These are phyloP conservation scores for Emergomyces africanus DNA, from an alignment of 2,329 filamentous ascomycete species.

Conservation along the genomic window DNA sequence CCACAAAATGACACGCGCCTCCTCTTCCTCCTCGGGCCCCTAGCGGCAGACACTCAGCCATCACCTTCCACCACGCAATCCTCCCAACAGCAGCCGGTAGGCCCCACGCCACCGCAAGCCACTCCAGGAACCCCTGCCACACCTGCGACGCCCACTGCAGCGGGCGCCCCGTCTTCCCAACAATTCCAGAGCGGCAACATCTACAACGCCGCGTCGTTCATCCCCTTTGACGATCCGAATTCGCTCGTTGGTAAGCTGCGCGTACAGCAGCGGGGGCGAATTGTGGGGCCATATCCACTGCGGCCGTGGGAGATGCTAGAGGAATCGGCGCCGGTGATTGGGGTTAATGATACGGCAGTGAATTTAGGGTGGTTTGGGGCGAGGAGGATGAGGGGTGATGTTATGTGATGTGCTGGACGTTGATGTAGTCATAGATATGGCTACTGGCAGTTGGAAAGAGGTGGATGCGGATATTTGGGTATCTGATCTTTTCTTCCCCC, in stretches of 20 bases:
- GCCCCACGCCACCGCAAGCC: background rate
- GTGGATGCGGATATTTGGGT: background rate
- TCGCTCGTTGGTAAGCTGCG: constrained; percentile 21
- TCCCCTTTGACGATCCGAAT: constrained; percentile 16
- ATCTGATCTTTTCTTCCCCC: background rate
- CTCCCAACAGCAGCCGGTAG: constrained; percentile 2
- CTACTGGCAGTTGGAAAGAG: background rate
- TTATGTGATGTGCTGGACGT: background rate
- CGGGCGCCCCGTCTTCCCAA: background rate
- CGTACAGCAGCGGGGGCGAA: constrained; percentile 25
- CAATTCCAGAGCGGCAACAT: background rate
- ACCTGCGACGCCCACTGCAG: background rate
- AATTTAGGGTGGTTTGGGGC: constrained; percentile 32
- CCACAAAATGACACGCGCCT: constrained; percentile 29
- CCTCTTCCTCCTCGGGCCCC: constrained; percentile 30
- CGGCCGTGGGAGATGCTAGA: constrained; percentile 34
- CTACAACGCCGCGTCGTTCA: background rate
- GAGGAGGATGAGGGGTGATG: constrained; percentile 12
- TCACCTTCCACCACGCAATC: constrained; percentile 6
- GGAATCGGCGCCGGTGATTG: constrained; percentile 31
- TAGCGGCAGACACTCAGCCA: constrained; percentile 15
- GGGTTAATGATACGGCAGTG: constrained; percentile 34
- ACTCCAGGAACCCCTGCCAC: background rate
- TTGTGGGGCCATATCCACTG: constrained; percentile 23
- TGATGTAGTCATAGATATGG: background rate